Evolutionary conservation across 352 stramenopile species (phyloP).

Genomic region (Phytophthora hibernalis): DNA sequence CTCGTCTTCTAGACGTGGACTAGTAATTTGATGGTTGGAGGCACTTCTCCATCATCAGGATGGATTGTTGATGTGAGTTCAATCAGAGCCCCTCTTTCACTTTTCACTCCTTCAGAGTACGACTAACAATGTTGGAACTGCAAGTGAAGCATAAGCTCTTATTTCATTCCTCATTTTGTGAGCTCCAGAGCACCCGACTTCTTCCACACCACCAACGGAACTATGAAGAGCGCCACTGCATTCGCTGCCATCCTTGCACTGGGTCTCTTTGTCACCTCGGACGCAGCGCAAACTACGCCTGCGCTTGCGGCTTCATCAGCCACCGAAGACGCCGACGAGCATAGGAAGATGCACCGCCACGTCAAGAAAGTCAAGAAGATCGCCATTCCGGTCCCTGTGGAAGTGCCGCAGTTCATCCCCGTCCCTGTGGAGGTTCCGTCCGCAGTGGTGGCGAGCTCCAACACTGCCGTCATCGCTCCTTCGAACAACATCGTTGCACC

Average conservation of each 20-base stretch:
- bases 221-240: constrained; percentile 26
- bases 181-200: constrained; percentile 1
- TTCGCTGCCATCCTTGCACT: constrained; percentile 26
- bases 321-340: constrained; percentile 19
- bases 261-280: constrained; percentile 17
- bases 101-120: neutral
- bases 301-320: constrained; percentile 9
- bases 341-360: constrained; percentile 15
- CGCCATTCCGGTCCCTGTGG: constrained; percentile 36
- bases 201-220: neutral
- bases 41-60: neutral
- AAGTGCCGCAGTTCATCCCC: constrained; percentile 38
- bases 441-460: constrained; percentile 32
- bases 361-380: constrained; percentile 48
- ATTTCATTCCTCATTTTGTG: constrained; percentile 6
- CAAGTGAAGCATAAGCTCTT: too few species aligned
- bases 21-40: neutral
- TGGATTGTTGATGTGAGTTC: neutral
- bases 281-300: constrained; percentile 11
- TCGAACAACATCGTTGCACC: constrained; percentile 11
- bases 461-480: constrained; percentile 26
- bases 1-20: constrained; percentile 50
- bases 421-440: constrained; percentile 32
- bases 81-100: neutral
- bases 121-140: neutral